Evolutionary conservation across 2,329 filamentous ascomycete species (phyloP).

Genomic region (Akanthomyces dipterigenus): DNA sequence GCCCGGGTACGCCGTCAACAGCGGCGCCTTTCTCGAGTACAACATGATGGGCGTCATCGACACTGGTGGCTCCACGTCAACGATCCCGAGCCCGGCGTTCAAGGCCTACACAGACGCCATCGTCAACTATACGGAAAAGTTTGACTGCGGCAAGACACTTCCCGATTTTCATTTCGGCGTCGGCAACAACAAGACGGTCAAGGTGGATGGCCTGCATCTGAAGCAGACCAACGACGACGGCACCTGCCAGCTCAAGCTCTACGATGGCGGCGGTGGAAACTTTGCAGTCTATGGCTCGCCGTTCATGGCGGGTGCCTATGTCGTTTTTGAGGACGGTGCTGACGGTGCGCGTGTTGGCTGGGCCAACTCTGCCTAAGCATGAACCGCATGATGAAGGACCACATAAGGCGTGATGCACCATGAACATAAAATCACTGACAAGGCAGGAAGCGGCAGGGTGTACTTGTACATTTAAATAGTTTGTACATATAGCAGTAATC

Average conservation of each 20-base stretch:
- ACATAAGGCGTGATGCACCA: too few relatives aligned
- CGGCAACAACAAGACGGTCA: conserved; percentile 51
- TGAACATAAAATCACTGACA: too few relatives aligned
- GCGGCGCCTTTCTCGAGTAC: conserved; percentile 27
- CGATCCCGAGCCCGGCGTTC: conserved; percentile 40
- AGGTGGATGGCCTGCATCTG: conserved; percentile 37
- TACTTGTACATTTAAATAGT: too few relatives aligned
- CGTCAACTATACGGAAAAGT: conserved; percentile 41
- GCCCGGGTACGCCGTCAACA: conserved; percentile 18
- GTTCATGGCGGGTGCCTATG: not conserved
- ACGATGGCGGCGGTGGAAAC: not conserved
- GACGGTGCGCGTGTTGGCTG: conserved; percentile 1
- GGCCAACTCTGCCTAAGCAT: not conserved
- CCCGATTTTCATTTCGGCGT: conserved; percentile 49
- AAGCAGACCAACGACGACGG: not conserved
- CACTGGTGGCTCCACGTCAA: conserved; percentile 56
- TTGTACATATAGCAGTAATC: too few relatives aligned
- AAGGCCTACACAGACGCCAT: conserved; percentile 29
- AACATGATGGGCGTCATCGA: conserved; percentile 42
- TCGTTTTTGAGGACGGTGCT: not conserved
- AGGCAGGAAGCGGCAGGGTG: too few relatives aligned
- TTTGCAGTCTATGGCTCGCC: not conserved
- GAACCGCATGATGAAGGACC: too few relatives aligned
- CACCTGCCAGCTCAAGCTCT: not conserved
- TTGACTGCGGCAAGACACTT: conserved; percentile 35